phyloP scores from a whole-genome alignment of 2,329 filamentous ascomycete species.

The Alternaria incomplexa region DNA sequence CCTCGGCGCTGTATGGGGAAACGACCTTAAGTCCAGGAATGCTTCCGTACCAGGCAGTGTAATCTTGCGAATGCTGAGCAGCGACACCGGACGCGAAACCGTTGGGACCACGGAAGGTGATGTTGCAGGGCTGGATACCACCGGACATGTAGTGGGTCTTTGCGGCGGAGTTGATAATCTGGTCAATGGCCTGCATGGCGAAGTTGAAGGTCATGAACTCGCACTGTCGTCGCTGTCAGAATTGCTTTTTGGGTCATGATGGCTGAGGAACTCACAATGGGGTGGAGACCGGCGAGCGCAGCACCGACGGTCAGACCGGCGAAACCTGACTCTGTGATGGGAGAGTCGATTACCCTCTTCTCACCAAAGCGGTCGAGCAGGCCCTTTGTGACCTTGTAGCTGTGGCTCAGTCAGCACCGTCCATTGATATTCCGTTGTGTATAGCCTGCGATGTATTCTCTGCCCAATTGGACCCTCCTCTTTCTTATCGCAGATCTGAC shows the following conservation, averaged over 20 bases:
- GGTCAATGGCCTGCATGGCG: constrained; percentile 99
- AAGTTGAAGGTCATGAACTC: constrained; percentile 99
- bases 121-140: constrained; percentile 98
- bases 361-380: constrained; percentile 96
- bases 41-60: constrained; percentile 97
- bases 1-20: constrained; percentile 92
- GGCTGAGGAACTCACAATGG: constrained; percentile 69
- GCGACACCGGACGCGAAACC: constrained; percentile 95
- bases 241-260: neutral
- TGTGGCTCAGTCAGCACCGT: constrained; percentile 52
- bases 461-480: neutral
- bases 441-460: constrained; percentile 3
- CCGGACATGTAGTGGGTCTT: constrained; percentile 99
- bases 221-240: constrained; percentile 63
- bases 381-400: constrained; percentile 99
- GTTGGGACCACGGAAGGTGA: constrained; percentile 99
- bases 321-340: constrained; percentile 98
- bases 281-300: constrained; percentile 91
- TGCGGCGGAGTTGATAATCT: constrained; percentile 97
- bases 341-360: constrained; percentile 96
- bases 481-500: neutral
- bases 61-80: constrained; percentile 99
- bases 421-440: neutral
- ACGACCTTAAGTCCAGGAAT: constrained; percentile 98
- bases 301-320: constrained; percentile 91